A percentile compares a stretch with the other conserved stretches of the same genome.
These are phyloP conservation scores for Copromyces sp. DNA, from an alignment of 495 filamentous ascomycete genomes.

Conservation along the genomic window DNA sequence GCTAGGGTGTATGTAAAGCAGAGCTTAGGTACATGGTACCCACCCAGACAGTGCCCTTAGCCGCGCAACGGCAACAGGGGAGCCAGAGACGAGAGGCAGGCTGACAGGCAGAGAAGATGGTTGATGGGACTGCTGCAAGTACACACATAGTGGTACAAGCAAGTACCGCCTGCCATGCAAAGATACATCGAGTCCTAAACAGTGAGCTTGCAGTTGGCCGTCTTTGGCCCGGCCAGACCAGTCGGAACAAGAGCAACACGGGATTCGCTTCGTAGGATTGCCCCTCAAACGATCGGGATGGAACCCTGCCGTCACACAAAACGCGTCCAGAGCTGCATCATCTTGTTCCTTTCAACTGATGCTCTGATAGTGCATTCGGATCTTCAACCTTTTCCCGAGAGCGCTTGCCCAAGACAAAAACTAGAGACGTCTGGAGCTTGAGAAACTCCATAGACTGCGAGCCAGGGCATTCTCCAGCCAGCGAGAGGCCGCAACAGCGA, in stretches of 20 bases:
- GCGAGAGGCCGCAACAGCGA: not conserved
- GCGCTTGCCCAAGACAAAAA: not conserved
- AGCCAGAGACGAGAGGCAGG: not conserved
- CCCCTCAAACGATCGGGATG: constrained; percentile 13
- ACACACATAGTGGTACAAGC: constrained; percentile 20
- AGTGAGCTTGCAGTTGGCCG: constrained; percentile 8
- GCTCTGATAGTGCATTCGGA: not conserved
- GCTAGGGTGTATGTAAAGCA: not conserved
- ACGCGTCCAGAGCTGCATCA: not conserved
- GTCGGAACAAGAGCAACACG: constrained; percentile 13
- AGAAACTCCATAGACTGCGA: not conserved
- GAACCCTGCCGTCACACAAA: constrained; percentile 1
- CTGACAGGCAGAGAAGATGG: not conserved
- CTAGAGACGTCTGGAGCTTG: not conserved
- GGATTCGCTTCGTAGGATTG: constrained; percentile 5
- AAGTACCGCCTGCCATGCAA: constrained; percentile 19
- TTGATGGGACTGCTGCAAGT: constrained; percentile 4
- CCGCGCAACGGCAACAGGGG: not conserved
- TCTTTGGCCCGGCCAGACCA: constrained; percentile 8
- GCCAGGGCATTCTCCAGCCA: not conserved
- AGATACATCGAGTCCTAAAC: constrained; percentile 18
- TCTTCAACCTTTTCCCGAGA: not conserved
- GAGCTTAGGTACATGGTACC: not conserved
- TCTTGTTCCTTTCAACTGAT: not conserved
- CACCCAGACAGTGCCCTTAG: not conserved